Conservation (phyloP, 1,139 yeast species). For the Kazachstania sp. region DNA sequence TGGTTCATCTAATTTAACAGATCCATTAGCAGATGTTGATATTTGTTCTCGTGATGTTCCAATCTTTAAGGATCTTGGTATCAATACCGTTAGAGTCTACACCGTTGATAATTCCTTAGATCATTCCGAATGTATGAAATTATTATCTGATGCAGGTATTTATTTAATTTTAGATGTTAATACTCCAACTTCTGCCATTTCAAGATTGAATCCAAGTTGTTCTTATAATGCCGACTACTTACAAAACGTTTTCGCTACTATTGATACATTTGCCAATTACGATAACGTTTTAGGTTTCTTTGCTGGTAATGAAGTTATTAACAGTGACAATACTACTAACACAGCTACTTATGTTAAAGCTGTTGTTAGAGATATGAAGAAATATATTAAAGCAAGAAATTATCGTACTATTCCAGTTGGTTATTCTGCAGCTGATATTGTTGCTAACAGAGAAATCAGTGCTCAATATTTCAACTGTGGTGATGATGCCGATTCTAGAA, state of each 20-base stretch:
- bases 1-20: slow-evolving; percentile 63
- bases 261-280: slow-evolving; percentile 61
- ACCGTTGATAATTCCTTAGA: slow-evolving; percentile 75
- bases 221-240: slow-evolving; percentile 45
- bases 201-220: slow-evolving; percentile 52
- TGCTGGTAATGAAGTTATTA: slow-evolving; percentile 87
- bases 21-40: slow-evolving; percentile 47
- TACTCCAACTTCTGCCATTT: slow-evolving; percentile 59
- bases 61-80: slow-evolving; percentile 41
- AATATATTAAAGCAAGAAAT: slow-evolving; percentile 55
- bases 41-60: slow-evolving; percentile 55
- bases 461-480: slow-evolving; percentile 88
- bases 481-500: slow-evolving; percentile 46
- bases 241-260: slow-evolving; percentile 51
- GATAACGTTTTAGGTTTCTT: slow-evolving; percentile 79
- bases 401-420: slow-evolving; percentile 79
- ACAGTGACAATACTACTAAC: slow-evolving; percentile 60
- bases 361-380: slow-evolving; percentile 77
- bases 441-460: slow-evolving; percentile 56
- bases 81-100: slow-evolving; percentile 71
- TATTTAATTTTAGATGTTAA: slow-evolving; percentile 76
- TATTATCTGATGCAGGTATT: slow-evolving; percentile 85
- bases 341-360: slow-evolving; percentile 88
- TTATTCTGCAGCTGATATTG: slow-evolving; percentile 79
- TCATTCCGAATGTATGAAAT: slow-evolving; percentile 85